A percentile compares a stretch with the other conserved stretches of the same genome.
These are phyloP conservation scores for Phylloporus sp. DNA, from an alignment of 768 basidiomycete species.

Conservation along the genomic window DNA sequence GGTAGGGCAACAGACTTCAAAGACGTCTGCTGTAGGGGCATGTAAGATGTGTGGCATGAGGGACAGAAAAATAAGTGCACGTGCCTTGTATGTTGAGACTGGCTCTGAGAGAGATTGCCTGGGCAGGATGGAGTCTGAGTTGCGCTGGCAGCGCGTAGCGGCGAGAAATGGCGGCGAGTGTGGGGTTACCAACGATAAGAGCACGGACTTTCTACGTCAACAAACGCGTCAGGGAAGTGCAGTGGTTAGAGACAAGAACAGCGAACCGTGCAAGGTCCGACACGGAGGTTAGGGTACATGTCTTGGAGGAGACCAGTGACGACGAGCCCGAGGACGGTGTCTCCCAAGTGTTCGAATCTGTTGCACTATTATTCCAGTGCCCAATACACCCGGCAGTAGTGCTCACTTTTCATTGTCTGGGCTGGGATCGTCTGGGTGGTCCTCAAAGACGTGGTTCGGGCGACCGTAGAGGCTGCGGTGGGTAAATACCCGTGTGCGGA, in stretches of 20 bases:
- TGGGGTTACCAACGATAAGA: slow-evolving; percentile 69
- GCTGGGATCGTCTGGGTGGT: slow-evolving; percentile 63
- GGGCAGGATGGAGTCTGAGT: slow-evolving; percentile 66
- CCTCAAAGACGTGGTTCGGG: slow-evolving; percentile 74
- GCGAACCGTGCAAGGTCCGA: slow-evolving; percentile 69
- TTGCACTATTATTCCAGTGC: not conserved
- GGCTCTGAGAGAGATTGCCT: slow-evolving; percentile 65
- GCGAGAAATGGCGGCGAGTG: slow-evolving; percentile 66
- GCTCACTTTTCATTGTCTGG: slow-evolving; percentile 80
- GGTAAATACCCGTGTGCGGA: slow-evolving; percentile 62
- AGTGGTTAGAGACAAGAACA: not conserved
- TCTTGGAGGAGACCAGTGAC: slow-evolving; percentile 64
- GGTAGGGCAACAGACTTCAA: slow-evolving; percentile 52
- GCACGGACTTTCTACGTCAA: slow-evolving; percentile 67
- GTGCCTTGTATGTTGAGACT: slow-evolving; percentile 72
- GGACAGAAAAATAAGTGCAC: slow-evolving; percentile 13
- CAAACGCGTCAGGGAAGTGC: too few relatives aligned
- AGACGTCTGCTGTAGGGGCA: slow-evolving; percentile 57
- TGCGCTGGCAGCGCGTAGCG: slow-evolving; percentile 60
- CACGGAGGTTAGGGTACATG: slow-evolving; percentile 64
- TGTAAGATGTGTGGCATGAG: not conserved
- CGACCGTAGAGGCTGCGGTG: slow-evolving; percentile 70
- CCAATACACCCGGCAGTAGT: not conserved
- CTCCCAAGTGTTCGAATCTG: slow-evolving; percentile 76
- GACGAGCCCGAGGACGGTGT: slow-evolving; percentile 64